phyloP scores from a whole-genome alignment of 2,329 filamentous ascomycete species.

The Paecilomyces formosus region DNA sequence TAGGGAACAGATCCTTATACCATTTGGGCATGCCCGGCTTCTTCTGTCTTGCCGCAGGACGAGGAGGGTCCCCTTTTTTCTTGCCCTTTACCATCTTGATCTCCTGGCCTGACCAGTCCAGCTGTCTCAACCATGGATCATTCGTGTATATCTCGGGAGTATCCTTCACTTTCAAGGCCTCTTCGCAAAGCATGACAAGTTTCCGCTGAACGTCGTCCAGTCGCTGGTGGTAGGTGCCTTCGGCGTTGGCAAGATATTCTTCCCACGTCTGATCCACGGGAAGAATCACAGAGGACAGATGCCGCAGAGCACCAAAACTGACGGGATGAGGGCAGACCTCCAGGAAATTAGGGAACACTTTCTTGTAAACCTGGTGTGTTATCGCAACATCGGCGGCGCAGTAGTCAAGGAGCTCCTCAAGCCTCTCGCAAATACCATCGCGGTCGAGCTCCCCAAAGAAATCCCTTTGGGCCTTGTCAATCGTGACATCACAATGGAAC shows the following conservation, averaged over 20 bases:
- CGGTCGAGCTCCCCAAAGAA: constrained; percentile 79
- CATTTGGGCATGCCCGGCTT: constrained; percentile 89
- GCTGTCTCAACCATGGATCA: constrained; percentile 86
- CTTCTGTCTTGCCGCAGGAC: constrained; percentile 78
- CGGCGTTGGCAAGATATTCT: constrained; percentile 72
- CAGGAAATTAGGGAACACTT: constrained; percentile 84
- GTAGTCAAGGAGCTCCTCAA: constrained; percentile 84
- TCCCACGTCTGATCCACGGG: constrained; percentile 87
- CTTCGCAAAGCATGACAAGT: constrained; percentile 64
- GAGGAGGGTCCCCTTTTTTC: constrained; percentile 71
- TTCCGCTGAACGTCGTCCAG: constrained; percentile 71
- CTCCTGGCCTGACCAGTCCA: constrained; percentile 94
- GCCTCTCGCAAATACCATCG: constrained; percentile 57
- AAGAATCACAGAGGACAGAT: constrained; percentile 87
- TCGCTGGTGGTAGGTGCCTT: constrained; percentile 72
- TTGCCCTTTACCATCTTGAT: constrained; percentile 87
- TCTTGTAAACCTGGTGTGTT: constrained; percentile 89
- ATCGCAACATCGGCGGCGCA: constrained; percentile 90
- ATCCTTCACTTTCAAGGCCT: constrained; percentile 67
- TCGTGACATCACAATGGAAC: constrained; percentile 84
- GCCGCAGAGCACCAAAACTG: constrained; percentile 87
- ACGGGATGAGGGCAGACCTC: constrained; percentile 91
- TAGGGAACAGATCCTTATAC: constrained; percentile 86
- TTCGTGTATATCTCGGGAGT: constrained; percentile 61
- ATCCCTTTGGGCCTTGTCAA: constrained; percentile 83